Base-by-base conservation (phyloP, 768 basidiomycete species). In the Mycena vitilis region DNA sequence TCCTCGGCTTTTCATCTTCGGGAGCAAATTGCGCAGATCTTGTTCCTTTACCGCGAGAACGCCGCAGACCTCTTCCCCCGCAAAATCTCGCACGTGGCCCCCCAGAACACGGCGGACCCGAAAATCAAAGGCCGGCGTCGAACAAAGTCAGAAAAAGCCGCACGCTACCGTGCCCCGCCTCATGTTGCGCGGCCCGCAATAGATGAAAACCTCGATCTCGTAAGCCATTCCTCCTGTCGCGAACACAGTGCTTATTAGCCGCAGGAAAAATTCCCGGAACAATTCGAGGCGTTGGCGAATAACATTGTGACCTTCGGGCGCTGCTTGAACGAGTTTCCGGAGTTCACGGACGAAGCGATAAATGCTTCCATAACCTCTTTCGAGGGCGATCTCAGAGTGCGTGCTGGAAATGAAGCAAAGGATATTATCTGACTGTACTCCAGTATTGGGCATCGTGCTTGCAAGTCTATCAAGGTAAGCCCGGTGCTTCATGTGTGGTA, bases 401-500 rank as follows among this genome's bases (percentile, higher is more conserved):
- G 81, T 70, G 34, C 12, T 56, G 38, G 22, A 13, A 44, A 23
- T 64, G 30, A 22, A 47, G 13, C 5, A 48, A 45, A 15, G 16
- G 16, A 30, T 23, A 4, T 4, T 11, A 52, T 42, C 56, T 71
- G 36, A 72, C 16, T 36, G 30, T 63, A 16, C 25, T 60, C n/a
- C 56, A 91, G 90, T 92, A 92, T 70, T 92, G 92, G 92, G 84
- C 91, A 13, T 90, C 89, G 47, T 92, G 91, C 74, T 78, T 94
- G 56, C 83, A 82, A 68, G 87, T 87, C 65, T 94, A 92, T 72
- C 77, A 83, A 72, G 87, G 90, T 88, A 72, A 36, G 60, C 45
- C 69, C 63, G 42, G 56, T 65, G 15, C 18, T 48, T 23, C 15
- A 15, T 36, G 9, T 34, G 34, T 45, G 20, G 55, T 55, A 36